Base-by-base conservation (phyloP, 2,329 filamentous ascomycete species). In the Aureobasidium namibiae region DNA sequence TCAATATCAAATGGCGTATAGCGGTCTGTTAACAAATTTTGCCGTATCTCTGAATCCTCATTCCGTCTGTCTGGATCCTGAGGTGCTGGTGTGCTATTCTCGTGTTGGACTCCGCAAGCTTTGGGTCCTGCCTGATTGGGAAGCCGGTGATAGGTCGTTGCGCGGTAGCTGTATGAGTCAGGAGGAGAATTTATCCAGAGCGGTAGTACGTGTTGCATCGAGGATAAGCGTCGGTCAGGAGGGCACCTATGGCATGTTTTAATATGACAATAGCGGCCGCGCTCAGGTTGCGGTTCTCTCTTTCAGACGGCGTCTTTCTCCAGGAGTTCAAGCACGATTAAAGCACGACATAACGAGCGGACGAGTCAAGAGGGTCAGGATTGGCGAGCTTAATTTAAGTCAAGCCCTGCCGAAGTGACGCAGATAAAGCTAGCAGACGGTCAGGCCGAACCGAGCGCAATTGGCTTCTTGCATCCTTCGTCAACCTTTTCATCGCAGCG, bases 101-200 rank as follows among this genome's bases (percentile, higher is more conserved):
- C 52, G 52, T 45, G 52, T 26, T 45, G 52, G 52, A 56, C 50
- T 42, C 50, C 50, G 52, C 11, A 49, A 39, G 11, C 65, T 49
- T 34, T 41, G 11, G 18, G 68, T 58, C n/a, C 56, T 26, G 24
- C 50, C 61, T 36, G 68, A 68, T 33, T 67, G 63, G 10, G 70
- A 64, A 6, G 69, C 71, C 16, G 79, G 69, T 48, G 54, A 46
- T 46, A 36, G 52, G 52, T 45, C 26, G 38, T 56, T 54, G 42
- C 14, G 16, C 24, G 42, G 24, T 23, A 54, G 18, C 26, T 33
- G 26, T 41, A 44, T 54, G 52, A 56, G 34, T 56, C 52, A 44
- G 41, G 52, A 34, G 50, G 52, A n/a, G 13, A 21, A 45, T 7
- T 31, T 31, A 41, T 42, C 36, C 18, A 56, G 18, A 56, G 23